Conservation (phyloP, 2,329 filamentous ascomycete species). For the Lecanicillium sp. region DNA sequence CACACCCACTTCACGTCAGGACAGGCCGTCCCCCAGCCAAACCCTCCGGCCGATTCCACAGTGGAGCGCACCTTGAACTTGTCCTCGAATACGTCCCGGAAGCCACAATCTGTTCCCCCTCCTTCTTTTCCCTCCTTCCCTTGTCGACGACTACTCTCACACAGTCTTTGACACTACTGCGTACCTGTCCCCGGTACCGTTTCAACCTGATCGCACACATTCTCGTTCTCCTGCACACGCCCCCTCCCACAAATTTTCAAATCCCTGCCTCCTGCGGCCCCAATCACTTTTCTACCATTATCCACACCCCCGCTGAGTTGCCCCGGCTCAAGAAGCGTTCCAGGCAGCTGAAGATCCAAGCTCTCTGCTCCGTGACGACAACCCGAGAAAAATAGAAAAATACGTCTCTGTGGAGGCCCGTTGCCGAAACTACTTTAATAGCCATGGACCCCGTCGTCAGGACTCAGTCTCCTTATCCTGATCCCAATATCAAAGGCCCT, state of each 20-base stretch:
- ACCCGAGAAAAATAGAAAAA: constrained; percentile 3
- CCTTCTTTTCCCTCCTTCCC: background rate
- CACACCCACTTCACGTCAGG: background rate
- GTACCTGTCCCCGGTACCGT: constrained; percentile 7
- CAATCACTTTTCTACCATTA: constrained; percentile 3
- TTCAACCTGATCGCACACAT: constrained; percentile 9
- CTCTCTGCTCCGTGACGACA: constrained; percentile 12
- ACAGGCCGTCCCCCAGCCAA: constrained; percentile 1
- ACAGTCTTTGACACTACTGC: background rate
- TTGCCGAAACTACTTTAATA: constrained; percentile 28
- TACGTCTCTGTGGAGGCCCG: constrained; percentile 13
- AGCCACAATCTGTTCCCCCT: background rate
- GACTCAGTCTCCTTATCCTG: constrained; percentile 32
- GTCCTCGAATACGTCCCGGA: constrained; percentile 15
- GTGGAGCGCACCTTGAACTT: constrained; percentile 9
- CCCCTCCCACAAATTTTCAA: constrained; percentile 1
- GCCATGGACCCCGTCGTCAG: constrained; percentile 37
- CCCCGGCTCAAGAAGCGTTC: constrained; percentile 13
- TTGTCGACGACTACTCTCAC: background rate
- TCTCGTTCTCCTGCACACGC: constrained; percentile 6
- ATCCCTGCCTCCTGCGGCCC: background rate
- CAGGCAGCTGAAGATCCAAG: constrained; percentile 16
- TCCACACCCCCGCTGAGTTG: constrained; percentile 10
- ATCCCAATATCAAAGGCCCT: constrained; percentile 35
- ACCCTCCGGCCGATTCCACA: constrained; percentile 15